Base-by-base conservation (phyloP, 768 basidiomycete species). In the Jaapia argillacea region DNA sequence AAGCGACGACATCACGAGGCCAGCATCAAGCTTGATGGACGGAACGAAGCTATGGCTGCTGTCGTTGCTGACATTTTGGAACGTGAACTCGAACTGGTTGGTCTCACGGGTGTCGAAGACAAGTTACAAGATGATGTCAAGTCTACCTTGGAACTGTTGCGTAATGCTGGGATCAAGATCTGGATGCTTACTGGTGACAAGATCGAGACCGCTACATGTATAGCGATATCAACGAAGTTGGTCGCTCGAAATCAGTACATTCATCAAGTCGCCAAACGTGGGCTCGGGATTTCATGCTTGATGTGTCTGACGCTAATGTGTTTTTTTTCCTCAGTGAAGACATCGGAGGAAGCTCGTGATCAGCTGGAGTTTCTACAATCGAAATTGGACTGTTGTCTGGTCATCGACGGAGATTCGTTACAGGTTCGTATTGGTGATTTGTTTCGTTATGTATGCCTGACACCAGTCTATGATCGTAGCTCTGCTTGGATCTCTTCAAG, bases 131-230 rank as follows among this genome's bases (percentile, higher is more conserved):
- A 98, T 47, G 93, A 94, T 20, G 94, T 99, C 54, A 92, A 87
- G 60, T 77, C 82, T 36, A 96, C 96, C 2, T 65, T 99, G 45
- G 96, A 98, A 63, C 57, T 98, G 42, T 61, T 99, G 49, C 69
- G 93, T 51, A 98, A 98, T 58, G 96, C 94, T 0, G 94, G 94
- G 3, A 81, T 99, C 63, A 96, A 88, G 72, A 98, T 99, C 46
- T 99, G 96, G 96, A 98, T 98, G 96, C 70, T 98, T 54, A 99
- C 96, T 0, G 94, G 96, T 1, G 96, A 99, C 63, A 99, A 98
- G 68, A 90, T 98, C 40, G 96, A 99, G 69, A 99, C 96, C 3
- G 96, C 96, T 4, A 83, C 93, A 27, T 94, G 92, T 62, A 99
- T 99, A 56, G 93, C 94, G 4, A 91, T 98, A 49, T 96, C 92